phyloP scores from a whole-genome alignment of 768 basidiomycete species.

The Termitomyces sp. region DNA sequence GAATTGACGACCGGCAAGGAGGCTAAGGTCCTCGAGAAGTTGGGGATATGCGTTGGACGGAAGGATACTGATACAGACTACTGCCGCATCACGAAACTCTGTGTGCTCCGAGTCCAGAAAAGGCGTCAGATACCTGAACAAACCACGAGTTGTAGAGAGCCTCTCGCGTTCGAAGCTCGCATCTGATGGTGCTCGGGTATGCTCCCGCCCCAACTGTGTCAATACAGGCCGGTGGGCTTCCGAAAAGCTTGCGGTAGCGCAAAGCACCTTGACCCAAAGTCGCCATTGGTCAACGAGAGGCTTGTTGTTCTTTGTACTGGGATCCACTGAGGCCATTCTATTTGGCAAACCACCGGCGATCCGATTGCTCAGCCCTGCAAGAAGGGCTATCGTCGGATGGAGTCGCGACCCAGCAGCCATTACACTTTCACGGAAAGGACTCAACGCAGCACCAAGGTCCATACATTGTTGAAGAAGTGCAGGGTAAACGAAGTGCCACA shows the following conservation, averaged over 20 bases:
- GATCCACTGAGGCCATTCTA: constrained; percentile 38
- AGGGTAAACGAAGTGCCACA: constrained; percentile 76
- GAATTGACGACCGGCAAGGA: constrained; percentile 76
- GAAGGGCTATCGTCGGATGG: constrained; percentile 64
- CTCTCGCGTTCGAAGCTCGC: constrained; percentile 76
- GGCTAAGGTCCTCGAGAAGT: constrained; percentile 78
- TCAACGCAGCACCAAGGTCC: constrained; percentile 41
- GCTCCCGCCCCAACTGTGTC: constrained; percentile 56
- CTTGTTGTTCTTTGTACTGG: constrained; percentile 56
- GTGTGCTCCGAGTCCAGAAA: constrained; percentile 85
- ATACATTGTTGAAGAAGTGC: constrained; percentile 53
- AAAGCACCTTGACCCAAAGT: constrained; percentile 80
- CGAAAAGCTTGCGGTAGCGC: constrained; percentile 67
- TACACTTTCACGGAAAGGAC: constrained; percentile 56
- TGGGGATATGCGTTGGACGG: constrained; percentile 73
- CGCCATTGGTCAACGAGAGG: constrained; percentile 73
- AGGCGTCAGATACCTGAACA: constrained; percentile 83
- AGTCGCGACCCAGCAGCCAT: constrained; percentile 67
- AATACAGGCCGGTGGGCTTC: constrained; percentile 54
- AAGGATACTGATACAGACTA: constrained; percentile 85
- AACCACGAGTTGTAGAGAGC: constrained; percentile 72
- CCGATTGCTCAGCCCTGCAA: constrained; percentile 65
- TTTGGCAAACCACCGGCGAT: constrained; percentile 42
- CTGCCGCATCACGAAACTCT: constrained; percentile 80
- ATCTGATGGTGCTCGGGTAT: constrained; percentile 66